Evolutionary conservation across 2,329 filamentous ascomycete genomes (phyloP), one percentile per base, ranked within the genome.

Genomic region (Cadophora gregata): DNA sequence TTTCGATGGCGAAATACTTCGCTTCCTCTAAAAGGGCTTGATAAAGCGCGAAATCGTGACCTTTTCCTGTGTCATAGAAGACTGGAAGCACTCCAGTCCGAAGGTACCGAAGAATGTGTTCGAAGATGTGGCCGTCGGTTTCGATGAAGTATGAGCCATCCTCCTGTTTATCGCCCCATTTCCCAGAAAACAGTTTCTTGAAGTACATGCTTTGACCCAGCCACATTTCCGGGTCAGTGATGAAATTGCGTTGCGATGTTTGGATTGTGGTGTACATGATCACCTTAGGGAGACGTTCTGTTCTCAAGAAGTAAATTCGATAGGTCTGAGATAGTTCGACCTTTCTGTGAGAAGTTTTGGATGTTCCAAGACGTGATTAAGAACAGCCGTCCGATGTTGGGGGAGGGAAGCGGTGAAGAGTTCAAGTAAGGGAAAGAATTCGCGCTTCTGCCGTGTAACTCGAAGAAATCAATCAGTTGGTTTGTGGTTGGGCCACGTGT

Each of bases 11-110:
- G 16, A 55, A 55, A 10, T 55, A 55, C 33, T 55, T 55, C 29
- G 29, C 51, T 33, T 55, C 51, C 16, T 55, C 27, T 33, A 55
- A 29, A 33, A 55, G 51, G 33, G 51, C 51, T 55, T 55, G 4
- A 55, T 55, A 55, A 21, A 55, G 51, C 27, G 51, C 51, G 51
- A 55, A 55, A 33, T 33, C 51, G 51, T 55, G 51, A 55, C 51
- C 51, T 55, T 55, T 33, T 55, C 14, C 51, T 55, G 27, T 33
- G 51, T 55, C 27, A 19, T 55, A 55, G 27, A 55, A 55, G 51
- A 55, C 51, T 10, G 50, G 50, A 53, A 33, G 51, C 33, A 55
- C 51, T 55, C 51, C 51, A 19, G 51, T 55, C 27, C 51, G 51
- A 33, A 55, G 51, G 33, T 55, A 55, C 27, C 27, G 16, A 55